Percentiles rank a stretch among this genome's conserved stretches.
phyloP scores from a whole-genome alignment of 345 rosid species.

The Erysimum cheiranthoides region DNA sequence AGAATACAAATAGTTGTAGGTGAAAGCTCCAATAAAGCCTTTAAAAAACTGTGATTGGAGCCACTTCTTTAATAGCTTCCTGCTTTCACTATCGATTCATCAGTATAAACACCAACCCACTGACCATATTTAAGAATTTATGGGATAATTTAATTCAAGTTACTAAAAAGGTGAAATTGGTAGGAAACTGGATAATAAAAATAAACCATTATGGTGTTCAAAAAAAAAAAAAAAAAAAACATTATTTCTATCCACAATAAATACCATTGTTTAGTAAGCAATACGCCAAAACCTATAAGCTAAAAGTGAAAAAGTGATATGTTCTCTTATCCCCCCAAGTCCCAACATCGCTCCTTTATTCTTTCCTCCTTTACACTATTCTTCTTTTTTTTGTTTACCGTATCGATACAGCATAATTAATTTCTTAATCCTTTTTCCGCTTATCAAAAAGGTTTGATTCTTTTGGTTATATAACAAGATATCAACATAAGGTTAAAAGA shows the following conservation, averaged over 20 bases:
- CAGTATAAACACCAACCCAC: conserved; percentile 29
- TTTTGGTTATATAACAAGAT: not conserved
- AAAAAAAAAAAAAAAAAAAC: no score
- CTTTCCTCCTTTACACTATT: not conserved
- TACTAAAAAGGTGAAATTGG: conserved; percentile 2
- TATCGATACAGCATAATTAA: not conserved
- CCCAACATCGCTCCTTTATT: conserved; percentile 26
- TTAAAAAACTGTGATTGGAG: not conserved
- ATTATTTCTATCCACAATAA: not conserved
- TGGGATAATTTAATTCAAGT: conserved; percentile 3
- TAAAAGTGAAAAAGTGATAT: conserved; percentile 21
- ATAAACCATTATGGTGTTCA: no score
- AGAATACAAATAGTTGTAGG: no score
- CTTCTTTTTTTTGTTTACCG: not conserved
- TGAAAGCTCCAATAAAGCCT: no score
- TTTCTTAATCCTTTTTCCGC: not conserved
- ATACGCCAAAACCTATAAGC: conserved; percentile 24
- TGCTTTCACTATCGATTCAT: not conserved
- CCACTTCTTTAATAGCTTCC: conserved; percentile 2
- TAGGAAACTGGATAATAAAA: conserved; percentile 23
- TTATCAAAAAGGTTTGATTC: conserved; percentile 15
- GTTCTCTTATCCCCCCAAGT: conserved; percentile 26
- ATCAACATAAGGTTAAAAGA: not conserved
- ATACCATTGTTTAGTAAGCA: not conserved
- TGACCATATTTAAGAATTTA: conserved; percentile 21